These are phyloP conservation scores for Xylaria sp. DNA, from an alignment of 2,329 filamentous ascomycete species.

Conservation along the genomic window DNA sequence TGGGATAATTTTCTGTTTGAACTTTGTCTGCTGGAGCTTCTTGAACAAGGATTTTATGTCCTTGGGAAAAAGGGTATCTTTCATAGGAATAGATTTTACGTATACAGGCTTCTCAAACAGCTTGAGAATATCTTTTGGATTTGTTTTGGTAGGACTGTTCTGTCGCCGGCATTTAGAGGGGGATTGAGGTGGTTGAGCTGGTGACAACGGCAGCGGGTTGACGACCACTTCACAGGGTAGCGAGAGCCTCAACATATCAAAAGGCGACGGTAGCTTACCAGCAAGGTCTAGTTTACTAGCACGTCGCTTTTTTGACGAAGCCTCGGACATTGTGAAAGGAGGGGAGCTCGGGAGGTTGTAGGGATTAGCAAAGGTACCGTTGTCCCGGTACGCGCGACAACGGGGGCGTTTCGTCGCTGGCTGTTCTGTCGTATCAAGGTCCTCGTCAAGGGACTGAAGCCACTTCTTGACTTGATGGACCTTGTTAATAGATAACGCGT, in stretches of 20 bases:
- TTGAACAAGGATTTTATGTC: neutral
- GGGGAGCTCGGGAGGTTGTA: conserved; percentile 7
- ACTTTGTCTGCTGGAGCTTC: neutral
- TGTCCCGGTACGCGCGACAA: neutral
- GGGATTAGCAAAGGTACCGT: conserved; percentile 1
- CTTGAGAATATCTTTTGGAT: neutral
- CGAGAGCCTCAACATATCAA: too few relatives aligned
- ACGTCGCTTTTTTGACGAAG: conserved; percentile 8
- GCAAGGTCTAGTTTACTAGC: neutral
- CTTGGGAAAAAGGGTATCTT: neutral
- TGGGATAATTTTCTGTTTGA: neutral
- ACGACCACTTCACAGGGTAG: too few relatives aligned
- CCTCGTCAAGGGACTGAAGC: neutral
- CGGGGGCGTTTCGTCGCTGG: neutral
- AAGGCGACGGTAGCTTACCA: neutral
- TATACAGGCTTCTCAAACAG: conserved; percentile 5
- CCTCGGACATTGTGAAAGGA: conserved; percentile 1
- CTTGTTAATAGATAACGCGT: too few relatives aligned
- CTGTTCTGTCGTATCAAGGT: neutral
- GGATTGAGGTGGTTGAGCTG: neutral
- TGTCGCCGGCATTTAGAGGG: neutral
- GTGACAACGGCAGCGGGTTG: neutral
- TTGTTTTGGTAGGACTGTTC: neutral
- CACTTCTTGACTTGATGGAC: neutral
- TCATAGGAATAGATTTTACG: neutral